Percentiles rank a stretch among this genome's conserved stretches.
These are phyloP conservation scores for Apiosordaria backusii DNA, from an alignment of 495 filamentous ascomycete species.

Conservation along the genomic window DNA sequence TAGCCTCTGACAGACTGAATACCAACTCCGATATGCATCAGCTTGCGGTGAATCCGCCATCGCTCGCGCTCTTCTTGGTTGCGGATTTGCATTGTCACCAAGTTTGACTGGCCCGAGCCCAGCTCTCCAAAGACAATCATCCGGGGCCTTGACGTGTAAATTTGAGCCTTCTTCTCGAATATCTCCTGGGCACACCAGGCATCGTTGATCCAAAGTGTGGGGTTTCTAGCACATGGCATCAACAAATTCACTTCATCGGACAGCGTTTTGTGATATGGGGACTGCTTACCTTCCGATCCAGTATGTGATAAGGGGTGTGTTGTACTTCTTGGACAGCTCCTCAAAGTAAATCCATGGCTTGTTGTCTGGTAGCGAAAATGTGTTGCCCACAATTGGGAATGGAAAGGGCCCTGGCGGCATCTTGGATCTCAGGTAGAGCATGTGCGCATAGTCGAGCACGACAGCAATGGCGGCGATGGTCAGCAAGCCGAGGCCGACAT, in stretches of 20 bases:
- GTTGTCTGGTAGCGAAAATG: conserved; percentile 53
- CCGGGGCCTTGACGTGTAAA: conserved; percentile 52
- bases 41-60: conserved; percentile 59
- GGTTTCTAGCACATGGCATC: conserved; percentile 38
- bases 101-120: conserved; percentile 54
- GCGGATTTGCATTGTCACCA: conserved; percentile 53
- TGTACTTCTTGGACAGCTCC: conserved; percentile 50
- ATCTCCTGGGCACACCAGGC: conserved; percentile 56
- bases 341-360: conserved; percentile 68
- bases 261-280: background rate
- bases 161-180: conserved; percentile 54
- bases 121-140: conserved; percentile 61
- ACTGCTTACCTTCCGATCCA: conserved; percentile 52
- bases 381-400: conserved; percentile 53
- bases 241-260: background rate
- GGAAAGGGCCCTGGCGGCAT: conserved; percentile 59
- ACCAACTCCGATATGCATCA: conserved; percentile 59
- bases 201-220: conserved; percentile 64
- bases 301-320: conserved; percentile 57
- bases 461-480: conserved; percentile 31
- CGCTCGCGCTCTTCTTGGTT: conserved; percentile 51
- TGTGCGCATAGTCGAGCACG: conserved; percentile 46
- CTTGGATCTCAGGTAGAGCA: conserved; percentile 46
- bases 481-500: conserved; percentile 26
- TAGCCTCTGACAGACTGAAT: conserved; percentile 58